phyloP scores from a whole-genome alignment of 805 yeast genomes.

The Kuraishia capsulata region DNA sequence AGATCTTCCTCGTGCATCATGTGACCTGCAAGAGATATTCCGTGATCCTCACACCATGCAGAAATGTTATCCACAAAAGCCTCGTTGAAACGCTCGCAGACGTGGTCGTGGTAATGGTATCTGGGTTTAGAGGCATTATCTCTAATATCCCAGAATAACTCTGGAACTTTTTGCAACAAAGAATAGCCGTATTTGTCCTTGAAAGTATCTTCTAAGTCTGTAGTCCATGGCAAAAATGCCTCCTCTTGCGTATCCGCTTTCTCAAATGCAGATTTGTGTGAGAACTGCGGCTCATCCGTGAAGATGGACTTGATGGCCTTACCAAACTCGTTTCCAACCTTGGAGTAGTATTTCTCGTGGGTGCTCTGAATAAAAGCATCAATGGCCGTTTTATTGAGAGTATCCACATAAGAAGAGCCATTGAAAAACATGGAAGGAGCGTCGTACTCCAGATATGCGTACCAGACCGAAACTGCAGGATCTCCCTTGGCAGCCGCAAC shows the following conservation, averaged over 20 bases:
- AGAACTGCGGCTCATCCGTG: slow-evolving; percentile 2
- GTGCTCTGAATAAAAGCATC: not conserved
- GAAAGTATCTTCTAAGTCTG: not conserved
- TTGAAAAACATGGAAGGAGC: slow-evolving; percentile 6
- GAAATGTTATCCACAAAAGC: slow-evolving; percentile 6
- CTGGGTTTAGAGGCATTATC: not conserved
- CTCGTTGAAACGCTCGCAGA: slow-evolving; percentile 7
- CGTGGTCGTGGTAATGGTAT: slow-evolving; percentile 5
- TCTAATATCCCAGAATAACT: slow-evolving; percentile 1
- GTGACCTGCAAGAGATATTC: slow-evolving; percentile 6
- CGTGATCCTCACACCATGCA: slow-evolving; percentile 5
- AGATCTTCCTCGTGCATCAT: slow-evolving; percentile 8
- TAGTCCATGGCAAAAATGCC: slow-evolving; percentile 2
- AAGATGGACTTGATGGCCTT: slow-evolving; percentile 2
- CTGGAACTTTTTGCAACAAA: not conserved
- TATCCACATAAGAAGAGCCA: slow-evolving; percentile 6
- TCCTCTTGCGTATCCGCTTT: not conserved
- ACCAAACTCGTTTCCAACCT: slow-evolving; percentile 1
- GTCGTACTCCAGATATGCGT: slow-evolving; percentile 4
- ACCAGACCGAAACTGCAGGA: slow-evolving; percentile 6
- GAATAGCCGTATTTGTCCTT: not conserved
- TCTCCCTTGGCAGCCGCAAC: not conserved
- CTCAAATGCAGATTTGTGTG: slow-evolving; percentile 1
- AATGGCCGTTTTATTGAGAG: slow-evolving; percentile 4
- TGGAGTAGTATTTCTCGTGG: not conserved